Percentiles rank a stretch among this genome's conserved stretches.
Conservation (phyloP, 495 filamentous ascomycete genomes). For the Hapsidospora chrysogenum region DNA sequence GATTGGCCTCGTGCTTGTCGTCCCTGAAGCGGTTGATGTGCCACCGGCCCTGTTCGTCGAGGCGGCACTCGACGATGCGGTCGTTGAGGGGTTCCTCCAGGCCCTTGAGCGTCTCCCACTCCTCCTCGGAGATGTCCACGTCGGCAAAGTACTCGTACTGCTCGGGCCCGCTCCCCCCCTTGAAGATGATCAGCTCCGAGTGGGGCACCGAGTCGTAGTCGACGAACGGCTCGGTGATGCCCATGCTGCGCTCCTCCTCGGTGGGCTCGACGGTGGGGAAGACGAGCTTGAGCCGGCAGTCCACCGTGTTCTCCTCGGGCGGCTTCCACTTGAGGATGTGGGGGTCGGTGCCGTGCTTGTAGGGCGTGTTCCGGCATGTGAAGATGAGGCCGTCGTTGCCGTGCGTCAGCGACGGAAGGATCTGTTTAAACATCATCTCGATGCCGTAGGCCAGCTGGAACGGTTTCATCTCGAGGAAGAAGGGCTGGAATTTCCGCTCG, state of each 20-base stretch:
- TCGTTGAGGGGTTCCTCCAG: conserved; percentile 58
- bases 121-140: conserved; percentile 50
- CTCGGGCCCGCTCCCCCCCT: conserved; percentile 32
- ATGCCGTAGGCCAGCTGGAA: conserved; percentile 80
- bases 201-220: conserved; percentile 38
- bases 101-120: conserved; percentile 72
- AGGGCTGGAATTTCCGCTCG: conserved; percentile 53
- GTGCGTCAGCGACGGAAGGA: conserved; percentile 70
- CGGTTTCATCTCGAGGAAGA: conserved; percentile 68
- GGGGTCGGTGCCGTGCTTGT: conserved; percentile 76
- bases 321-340: conserved; percentile 98
- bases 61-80: conserved; percentile 72
- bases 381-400: conserved; percentile 96
- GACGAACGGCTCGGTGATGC: conserved; percentile 33
- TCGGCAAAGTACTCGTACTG: conserved; percentile 42
- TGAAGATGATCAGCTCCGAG: conserved; percentile 26
- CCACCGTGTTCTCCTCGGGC: conserved; percentile 77
- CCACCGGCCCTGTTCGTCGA: conserved; percentile 60
- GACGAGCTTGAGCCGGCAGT: conserved; percentile 64
- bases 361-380: conserved; percentile 71
- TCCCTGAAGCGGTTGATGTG: conserved; percentile 73
- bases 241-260: conserved; percentile 44
- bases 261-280: conserved; percentile 62
- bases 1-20: conserved; percentile 83
- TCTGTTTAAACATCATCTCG: conserved; percentile 74